Evolutionary conservation across 257 asterid genomes (phyloP).

Genomic region (Ballota nigra): DNA sequence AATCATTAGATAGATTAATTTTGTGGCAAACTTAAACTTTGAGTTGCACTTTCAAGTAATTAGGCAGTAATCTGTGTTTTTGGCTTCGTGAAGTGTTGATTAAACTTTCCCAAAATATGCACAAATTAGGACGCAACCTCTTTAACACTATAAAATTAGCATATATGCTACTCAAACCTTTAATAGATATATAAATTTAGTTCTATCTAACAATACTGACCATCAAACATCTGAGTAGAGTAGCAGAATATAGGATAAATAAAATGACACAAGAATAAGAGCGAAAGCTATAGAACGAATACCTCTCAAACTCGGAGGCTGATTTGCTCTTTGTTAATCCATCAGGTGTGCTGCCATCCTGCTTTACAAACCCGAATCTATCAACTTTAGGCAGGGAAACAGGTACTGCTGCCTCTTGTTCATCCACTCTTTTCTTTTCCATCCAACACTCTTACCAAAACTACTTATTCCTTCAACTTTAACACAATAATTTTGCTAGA

Average conservation of each 20-base stretch:
- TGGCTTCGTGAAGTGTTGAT: background rate
- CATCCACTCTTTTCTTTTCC: conserved; percentile 80
- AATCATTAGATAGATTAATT: background rate
- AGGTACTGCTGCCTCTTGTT: conserved; percentile 55
- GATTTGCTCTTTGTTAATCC: conserved; percentile 62
- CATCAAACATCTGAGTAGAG: background rate
- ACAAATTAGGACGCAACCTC: background rate
- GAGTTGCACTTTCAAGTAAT: background rate
- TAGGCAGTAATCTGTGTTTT: background rate
- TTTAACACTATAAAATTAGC: background rate
- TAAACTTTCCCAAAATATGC: background rate
- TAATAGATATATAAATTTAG: background rate
- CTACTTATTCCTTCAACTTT: conserved; percentile 21
- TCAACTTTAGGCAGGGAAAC: conserved; percentile 55
- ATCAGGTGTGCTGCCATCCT: conserved; percentile 55
- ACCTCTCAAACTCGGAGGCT: conserved; percentile 75
- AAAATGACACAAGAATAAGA: background rate
- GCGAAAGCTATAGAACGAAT: conserved; percentile 17
- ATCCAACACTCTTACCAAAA: conserved; percentile 32
- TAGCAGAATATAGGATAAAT: background rate
- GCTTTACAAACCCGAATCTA: conserved; percentile 74
- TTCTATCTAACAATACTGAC: conserved; percentile 2
- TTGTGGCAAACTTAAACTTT: background rate
- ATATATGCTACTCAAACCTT: background rate
- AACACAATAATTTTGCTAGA: conserved; percentile 10